Evolutionary conservation across 768 basidiomycete genomes (phyloP).

Genomic region (Russula sp.): DNA sequence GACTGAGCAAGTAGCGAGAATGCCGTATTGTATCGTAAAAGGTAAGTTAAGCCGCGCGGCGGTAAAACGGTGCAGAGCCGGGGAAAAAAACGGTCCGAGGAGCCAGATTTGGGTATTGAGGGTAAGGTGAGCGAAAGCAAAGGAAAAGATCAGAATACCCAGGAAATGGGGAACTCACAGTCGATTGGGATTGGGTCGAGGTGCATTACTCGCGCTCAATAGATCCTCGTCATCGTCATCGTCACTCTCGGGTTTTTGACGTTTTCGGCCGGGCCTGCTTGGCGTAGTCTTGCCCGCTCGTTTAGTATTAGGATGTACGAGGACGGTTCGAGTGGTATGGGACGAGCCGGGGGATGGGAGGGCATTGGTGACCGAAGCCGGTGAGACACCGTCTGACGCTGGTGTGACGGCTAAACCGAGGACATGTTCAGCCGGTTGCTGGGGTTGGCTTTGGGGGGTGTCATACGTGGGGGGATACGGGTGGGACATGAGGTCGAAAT

Average conservation of each 20-base stretch:
- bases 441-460: background rate
- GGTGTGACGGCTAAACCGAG: conserved; percentile 7
- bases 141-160: conserved; percentile 2
- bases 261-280: conserved; percentile 2
- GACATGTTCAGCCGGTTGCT: conserved; percentile 7
- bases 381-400: conserved; percentile 18
- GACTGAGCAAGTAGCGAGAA: conserved; percentile 42
- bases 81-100: conserved; percentile 14
- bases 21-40: conserved; percentile 1
- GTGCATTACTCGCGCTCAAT: background rate
- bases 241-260: conserved; percentile 17
- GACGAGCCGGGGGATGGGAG: conserved; percentile 14
- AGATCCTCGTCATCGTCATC: conserved; percentile 17
- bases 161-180: conserved; percentile 13
- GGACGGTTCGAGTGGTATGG: conserved; percentile 7
- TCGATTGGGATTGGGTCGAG: conserved; percentile 22
- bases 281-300: background rate
- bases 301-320: background rate
- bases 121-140: background rate
- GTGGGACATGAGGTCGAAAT: background rate
- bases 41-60: conserved; percentile 42
- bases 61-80: conserved; percentile 16
- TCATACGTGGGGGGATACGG: background rate
- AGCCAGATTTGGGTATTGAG: background rate
- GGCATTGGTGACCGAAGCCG: conserved; percentile 9